A percentile compares a stretch with the other conserved stretches of the same genome.
Evolutionary conservation across 1,139 yeast species (phyloP).

Genomic region (Yamadazyma diospyri): DNA sequence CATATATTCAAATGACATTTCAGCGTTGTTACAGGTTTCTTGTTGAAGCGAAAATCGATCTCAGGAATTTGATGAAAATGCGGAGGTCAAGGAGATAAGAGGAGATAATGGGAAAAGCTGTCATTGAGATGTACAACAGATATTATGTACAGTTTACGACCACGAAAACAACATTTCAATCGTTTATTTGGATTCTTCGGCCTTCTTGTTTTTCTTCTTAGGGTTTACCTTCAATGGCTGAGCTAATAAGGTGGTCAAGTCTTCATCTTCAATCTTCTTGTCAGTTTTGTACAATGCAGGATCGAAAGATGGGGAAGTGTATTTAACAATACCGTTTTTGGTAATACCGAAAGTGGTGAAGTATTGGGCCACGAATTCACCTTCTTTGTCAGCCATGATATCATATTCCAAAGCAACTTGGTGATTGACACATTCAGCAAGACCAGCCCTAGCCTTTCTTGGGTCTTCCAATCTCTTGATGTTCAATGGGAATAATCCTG

Average conservation of each 20-base stretch:
- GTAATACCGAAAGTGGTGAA: conserved; percentile 78
- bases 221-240: conserved; percentile 52
- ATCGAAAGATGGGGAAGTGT: conserved; percentile 59
- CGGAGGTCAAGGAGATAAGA: background rate
- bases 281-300: conserved; percentile 51
- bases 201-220: conserved; percentile 45
- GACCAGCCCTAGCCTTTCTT: conserved; percentile 71
- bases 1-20: conserved; percentile 17
- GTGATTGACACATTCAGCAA: conserved; percentile 71
- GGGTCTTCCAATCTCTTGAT: conserved; percentile 66
- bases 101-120: conserved; percentile 1
- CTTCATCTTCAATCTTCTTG: conserved; percentile 55
- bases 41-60: too few species aligned
- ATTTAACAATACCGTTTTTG: conserved; percentile 66
- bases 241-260: conserved; percentile 46
- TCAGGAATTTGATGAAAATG: background rate
- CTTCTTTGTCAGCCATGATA: conserved; percentile 65
- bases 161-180: background rate
- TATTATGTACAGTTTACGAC: background rate
- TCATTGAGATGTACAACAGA: too few species aligned
- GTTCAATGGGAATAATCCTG: conserved; percentile 69
- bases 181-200: conserved; percentile 1
- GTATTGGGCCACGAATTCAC: conserved; percentile 66
- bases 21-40: too few species aligned
- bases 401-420: conserved; percentile 68